phyloP scores from a whole-genome alignment of 768 basidiomycete genomes.

The Mycena amicta region DNA sequence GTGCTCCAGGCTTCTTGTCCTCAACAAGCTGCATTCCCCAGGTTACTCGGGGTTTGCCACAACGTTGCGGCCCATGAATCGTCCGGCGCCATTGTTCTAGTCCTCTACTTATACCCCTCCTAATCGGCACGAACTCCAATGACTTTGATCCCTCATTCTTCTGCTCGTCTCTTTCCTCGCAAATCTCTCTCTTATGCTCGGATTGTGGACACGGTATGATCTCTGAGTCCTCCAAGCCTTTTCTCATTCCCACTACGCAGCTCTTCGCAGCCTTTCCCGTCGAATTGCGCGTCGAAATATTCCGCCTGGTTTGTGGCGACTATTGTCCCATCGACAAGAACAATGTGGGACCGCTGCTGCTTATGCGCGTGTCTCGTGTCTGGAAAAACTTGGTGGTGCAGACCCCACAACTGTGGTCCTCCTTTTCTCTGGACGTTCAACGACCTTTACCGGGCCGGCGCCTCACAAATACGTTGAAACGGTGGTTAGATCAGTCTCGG shows the following conservation, averaged over 20 bases:
- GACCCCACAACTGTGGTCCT: conserved; percentile 51
- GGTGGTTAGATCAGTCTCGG: conserved; percentile 43
- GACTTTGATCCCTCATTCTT: neutral
- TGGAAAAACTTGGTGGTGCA: conserved; percentile 44
- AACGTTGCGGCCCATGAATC: conserved; percentile 12
- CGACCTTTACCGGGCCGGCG: conserved; percentile 7
- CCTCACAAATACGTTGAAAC: conserved; percentile 28
- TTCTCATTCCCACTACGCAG: too few relatives aligned
- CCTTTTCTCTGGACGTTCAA: conserved; percentile 39
- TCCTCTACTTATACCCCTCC: conserved; percentile 14
- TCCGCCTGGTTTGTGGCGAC: conserved; percentile 37
- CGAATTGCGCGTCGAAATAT: conserved; percentile 52
- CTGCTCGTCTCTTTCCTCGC: neutral
- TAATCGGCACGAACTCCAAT: neutral
- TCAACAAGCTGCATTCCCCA: neutral
- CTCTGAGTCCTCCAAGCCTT: too few relatives aligned
- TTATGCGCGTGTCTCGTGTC: conserved; percentile 41
- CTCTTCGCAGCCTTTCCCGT: conserved; percentile 43
- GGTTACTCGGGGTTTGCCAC: conserved; percentile 18
- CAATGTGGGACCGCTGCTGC: conserved; percentile 38
- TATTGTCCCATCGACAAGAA: conserved; percentile 33
- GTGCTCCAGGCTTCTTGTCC: neutral
- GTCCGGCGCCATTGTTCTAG: conserved; percentile 6
- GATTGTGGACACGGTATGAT: too few relatives aligned
- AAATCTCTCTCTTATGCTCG: neutral